Base-by-base conservation (phyloP, 441 rosid species). In the Populus hybrid region DNA sequence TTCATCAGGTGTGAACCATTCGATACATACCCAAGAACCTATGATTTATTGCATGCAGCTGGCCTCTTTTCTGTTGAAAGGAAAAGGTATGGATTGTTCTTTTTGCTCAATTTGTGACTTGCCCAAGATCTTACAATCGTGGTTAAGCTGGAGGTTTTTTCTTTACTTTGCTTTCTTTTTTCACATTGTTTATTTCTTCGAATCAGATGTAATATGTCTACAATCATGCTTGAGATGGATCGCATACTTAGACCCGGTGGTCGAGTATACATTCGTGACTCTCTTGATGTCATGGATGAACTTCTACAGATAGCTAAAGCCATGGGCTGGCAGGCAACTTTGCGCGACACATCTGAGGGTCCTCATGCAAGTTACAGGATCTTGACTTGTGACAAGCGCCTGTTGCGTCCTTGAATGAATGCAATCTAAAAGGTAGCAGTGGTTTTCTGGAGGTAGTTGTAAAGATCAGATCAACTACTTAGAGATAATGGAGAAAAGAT, bases 181-280 rank as follows among this genome's bases (percentile, higher is more conserved):
- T 26, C 20, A 9, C 14, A 4, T 57, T 23, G 66, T 69, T 40
- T 74, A 6, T 73, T 64, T 66, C 23, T 63, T 64, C 70, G 74
- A 73, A 64, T 80, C 86, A 96, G 99, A 81, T 97, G 99, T 83
- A 93, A 89, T 65, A 87, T 95, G 88, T 89, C 97, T 50, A 87
- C 90, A 2, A 90, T 95, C 61, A 92, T 97, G 99, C 92, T 97
- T n/a, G 99, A 97, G 88, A 97, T 97, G 99, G 99, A 97, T 80
- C 88, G 99, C 79, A 93, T 97, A 2, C 82, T 97, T 73, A 89
- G 99, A 85, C 99, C 99, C 40, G 99, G 98, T 64, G 98, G 99
- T 68, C 90, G 79, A 79, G 99, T 76, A 67, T 95, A 95, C 79
- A 94, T 97, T 18, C 92, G 97, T 28, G 99, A 96, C 69, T 84